A percentile compares a stretch with the other conserved stretches of the same genome.
Conservation (phyloP, 1,284 basidiomycete species). For the Trametes versicolor region DNA sequence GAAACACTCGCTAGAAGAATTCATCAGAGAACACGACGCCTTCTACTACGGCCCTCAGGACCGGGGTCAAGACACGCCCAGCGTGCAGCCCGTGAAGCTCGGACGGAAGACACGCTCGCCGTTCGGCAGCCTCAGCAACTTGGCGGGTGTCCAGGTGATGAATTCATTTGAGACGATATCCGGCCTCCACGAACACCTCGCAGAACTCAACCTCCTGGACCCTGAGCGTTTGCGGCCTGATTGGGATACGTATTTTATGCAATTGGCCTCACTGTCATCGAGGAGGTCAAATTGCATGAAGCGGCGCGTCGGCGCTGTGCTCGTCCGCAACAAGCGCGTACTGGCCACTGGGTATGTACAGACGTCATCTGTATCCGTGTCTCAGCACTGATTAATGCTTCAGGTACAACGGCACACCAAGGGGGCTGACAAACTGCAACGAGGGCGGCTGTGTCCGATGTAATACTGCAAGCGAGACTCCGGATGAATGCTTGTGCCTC, state of each 20-base stretch:
- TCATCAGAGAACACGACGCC: conserved; percentile 44
- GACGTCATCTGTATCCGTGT: not conserved
- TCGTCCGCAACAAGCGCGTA: conserved; percentile 89
- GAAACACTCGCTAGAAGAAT: conserved; percentile 65
- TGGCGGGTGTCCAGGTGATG: conserved; percentile 72
- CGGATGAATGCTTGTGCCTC: conserved; percentile 91
- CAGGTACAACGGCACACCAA: conserved; percentile 96
- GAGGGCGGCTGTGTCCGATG: conserved; percentile 89
- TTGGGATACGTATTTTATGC: conserved; percentile 99
- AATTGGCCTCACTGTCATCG: conserved; percentile 88
- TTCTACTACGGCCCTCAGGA: conserved; percentile 41
- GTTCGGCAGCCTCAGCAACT: conserved; percentile 54
- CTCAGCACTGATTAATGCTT: not conserved
- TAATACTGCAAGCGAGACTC: conserved; percentile 70
- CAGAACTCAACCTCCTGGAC: conserved; percentile 74
- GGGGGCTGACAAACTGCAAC: conserved; percentile 89
- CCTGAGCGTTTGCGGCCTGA: conserved; percentile 82
- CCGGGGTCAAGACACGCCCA: conserved; percentile 11
- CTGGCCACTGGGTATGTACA: conserved; percentile 83
- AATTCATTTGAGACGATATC: conserved; percentile 74
- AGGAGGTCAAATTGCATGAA: conserved; percentile 98
- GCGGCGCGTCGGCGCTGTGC: conserved; percentile 91
- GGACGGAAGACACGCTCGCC: conserved; percentile 9
- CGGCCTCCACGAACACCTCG: conserved; percentile 71
- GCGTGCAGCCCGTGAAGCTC: conserved; percentile 1